Conservation (phyloP, 2,329 filamentous ascomycete species). For the Cladophialophora yegresii region DNA sequence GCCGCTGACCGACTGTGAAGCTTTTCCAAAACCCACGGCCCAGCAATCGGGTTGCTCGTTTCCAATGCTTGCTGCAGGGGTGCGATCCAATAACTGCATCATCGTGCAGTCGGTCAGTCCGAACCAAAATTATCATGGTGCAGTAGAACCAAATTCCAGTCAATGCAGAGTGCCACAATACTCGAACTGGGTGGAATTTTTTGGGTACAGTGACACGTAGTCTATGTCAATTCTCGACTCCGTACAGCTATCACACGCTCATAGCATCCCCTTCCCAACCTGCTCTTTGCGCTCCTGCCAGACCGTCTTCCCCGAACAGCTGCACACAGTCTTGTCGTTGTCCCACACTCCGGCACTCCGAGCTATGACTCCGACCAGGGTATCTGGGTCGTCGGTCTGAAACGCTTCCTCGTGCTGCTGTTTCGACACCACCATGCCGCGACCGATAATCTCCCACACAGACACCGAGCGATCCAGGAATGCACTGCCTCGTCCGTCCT, state of each 20-base stretch:
- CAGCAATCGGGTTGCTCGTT: slow-evolving; percentile 19
- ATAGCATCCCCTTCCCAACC: slow-evolving; percentile 86
- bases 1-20: neutral
- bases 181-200: neutral
- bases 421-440: slow-evolving; percentile 83
- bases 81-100: slow-evolving; percentile 20
- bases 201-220: neutral
- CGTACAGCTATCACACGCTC: slow-evolving; percentile 39
- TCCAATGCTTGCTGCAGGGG: slow-evolving; percentile 23
- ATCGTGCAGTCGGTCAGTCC: slow-evolving; percentile 16
- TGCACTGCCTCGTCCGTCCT: slow-evolving; percentile 72
- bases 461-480: slow-evolving; percentile 82
- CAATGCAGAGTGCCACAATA: neutral
- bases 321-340: slow-evolving; percentile 97
- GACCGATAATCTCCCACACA: slow-evolving; percentile 95
- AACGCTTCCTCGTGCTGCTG: slow-evolving; percentile 59
- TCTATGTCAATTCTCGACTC: neutral
- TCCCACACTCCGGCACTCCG: slow-evolving; percentile 98
- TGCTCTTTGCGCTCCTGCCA: slow-evolving; percentile 97
- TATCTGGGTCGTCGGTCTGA: slow-evolving; percentile 75
- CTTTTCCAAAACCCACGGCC: slow-evolving; percentile 13
- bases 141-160: neutral
- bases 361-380: slow-evolving; percentile 89
- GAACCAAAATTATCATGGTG: neutral
- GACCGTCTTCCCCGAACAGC: slow-evolving; percentile 94